phyloP scores from a whole-genome alignment of 495 filamentous ascomycete species.

The Aspergillus heteromorphus region DNA sequence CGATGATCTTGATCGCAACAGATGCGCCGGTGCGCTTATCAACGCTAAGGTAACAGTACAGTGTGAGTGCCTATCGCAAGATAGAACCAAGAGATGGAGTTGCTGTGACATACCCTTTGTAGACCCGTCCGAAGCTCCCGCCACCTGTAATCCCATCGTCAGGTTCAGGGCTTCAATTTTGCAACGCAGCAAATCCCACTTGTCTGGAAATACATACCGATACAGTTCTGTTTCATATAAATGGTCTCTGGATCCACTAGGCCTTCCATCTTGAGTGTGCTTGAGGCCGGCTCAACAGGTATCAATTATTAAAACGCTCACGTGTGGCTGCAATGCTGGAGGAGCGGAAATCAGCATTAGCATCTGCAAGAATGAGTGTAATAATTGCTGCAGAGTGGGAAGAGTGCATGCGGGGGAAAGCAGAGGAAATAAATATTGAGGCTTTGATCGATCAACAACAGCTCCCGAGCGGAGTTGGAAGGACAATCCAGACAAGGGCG shows the following conservation, averaged over 20 bases:
- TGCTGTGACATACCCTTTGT: slow-evolving; percentile 68
- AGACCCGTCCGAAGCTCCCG: slow-evolving; percentile 93
- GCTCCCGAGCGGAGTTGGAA: background rate
- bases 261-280: slow-evolving; percentile 31
- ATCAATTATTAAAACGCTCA: slow-evolving; percentile 1
- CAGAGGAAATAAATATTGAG: background rate
- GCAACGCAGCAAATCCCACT: background rate
- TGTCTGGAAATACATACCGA: slow-evolving; percentile 58
- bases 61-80: background rate
- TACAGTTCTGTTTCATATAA: slow-evolving; percentile 91
- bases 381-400: background rate
- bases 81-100: slow-evolving; percentile 22
- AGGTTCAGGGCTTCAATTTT: background rate
- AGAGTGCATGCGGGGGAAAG: background rate
- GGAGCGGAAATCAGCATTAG: too few relatives aligned
- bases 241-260: slow-evolving; percentile 75
- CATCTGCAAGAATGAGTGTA: background rate
- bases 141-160: slow-evolving; percentile 45
- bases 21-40: slow-evolving; percentile 79
- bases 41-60: slow-evolving; percentile 46
- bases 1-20: slow-evolving; percentile 94
- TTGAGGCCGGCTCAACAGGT: slow-evolving; percentile 1
- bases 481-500: background rate
- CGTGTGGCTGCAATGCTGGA: slow-evolving; percentile 3
- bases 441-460: background rate